Base-by-base conservation (phyloP, 805 yeast genomes). In the Pichia exigua region DNA sequence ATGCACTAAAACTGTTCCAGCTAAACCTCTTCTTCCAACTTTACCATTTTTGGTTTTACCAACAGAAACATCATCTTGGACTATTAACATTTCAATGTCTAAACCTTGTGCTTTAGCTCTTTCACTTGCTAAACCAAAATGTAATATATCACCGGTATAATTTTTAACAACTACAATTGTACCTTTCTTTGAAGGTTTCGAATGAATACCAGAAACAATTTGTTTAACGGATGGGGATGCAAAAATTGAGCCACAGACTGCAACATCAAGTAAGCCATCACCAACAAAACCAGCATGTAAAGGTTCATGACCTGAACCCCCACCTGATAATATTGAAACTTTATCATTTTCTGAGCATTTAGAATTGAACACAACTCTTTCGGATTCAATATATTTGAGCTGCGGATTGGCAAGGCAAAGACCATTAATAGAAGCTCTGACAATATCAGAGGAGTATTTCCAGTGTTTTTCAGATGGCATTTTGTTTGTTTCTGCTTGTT, bases 221-320 rank as follows among this genome's bases (percentile, higher is more conserved):
- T 91, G 98, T 61, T 83, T 86, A 1, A 96, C 88, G 21, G 72
- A 67, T 3, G 98, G 98, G 15, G 96, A 88, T 0, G 97, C 97
- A 72, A 91, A 91, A n/a, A 88, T 77, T 49, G 84, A 81, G 39
- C 98, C 98, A 49, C 90, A 81, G 5, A 91, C 96, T 0, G 96
- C 97, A 42, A 83, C 95, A 58, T 87, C 88, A 42, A 91, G 67
- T 59, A 85, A 70, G 47, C 95, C 95, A 15, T 80, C 75, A 13
- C 97, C 97, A 22, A 91, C 90, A 65, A 82, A 91, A 0, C 96
- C 97, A 10, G 87, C 91, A 62, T 92, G 97, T 4, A 90, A 75
- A 26, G 97, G 97, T 68, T 91, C 98, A 64, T 91, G 98, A 46
- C 98, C 98, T 15, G 91, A 82, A 27, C 97, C 97, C 51, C 98